These are phyloP conservation scores for Saposhnikovia divaricata DNA, from an alignment of 129 eudicot species.

Conservation along the genomic window DNA sequence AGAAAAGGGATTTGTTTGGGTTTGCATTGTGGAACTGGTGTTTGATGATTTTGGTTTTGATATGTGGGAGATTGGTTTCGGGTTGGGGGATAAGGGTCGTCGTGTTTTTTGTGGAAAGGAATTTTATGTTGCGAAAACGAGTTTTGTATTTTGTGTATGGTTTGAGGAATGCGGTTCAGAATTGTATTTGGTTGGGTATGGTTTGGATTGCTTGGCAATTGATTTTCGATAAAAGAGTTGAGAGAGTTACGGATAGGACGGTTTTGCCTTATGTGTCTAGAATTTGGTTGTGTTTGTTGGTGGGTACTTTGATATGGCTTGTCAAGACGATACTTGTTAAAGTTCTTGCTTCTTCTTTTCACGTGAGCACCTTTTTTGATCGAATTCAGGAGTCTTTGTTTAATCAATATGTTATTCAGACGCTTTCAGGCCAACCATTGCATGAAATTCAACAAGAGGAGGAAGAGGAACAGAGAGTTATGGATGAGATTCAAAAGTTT, in stretches of 20 bases:
- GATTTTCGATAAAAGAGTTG: conserved; percentile 32
- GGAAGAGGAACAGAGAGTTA: conserved; percentile 35
- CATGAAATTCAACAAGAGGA: conserved; percentile 29
- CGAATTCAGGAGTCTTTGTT: conserved; percentile 57
- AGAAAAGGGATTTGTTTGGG: conserved; percentile 17
- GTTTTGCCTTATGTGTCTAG: conserved; percentile 36
- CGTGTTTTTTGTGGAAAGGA: conserved; percentile 55
- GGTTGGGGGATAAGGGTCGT: conserved; percentile 53
- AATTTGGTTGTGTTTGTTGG: conserved; percentile 47
- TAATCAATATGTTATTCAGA: conserved; percentile 45
- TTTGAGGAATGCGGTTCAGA: conserved; percentile 40
- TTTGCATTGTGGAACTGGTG: conserved; percentile 70
- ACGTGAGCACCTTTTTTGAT: conserved; percentile 47
- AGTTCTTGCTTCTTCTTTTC: conserved; percentile 49
- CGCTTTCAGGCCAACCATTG: conserved; percentile 31
- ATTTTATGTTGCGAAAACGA: conserved; percentile 49
- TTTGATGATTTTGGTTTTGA: conserved; percentile 49
- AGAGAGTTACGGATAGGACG: conserved; percentile 23
- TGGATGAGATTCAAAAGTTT: conserved; percentile 39
- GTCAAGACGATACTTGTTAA: conserved; percentile 39
- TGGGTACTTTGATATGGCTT: conserved; percentile 49
- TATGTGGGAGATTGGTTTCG: conserved; percentile 62
- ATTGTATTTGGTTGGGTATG: conserved; percentile 38
- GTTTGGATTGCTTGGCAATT: conserved; percentile 43
- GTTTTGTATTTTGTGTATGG: conserved; percentile 62